These are phyloP conservation scores for Daphne laureola DNA, from an alignment of 441 rosid species.

Conservation along the genomic window DNA sequence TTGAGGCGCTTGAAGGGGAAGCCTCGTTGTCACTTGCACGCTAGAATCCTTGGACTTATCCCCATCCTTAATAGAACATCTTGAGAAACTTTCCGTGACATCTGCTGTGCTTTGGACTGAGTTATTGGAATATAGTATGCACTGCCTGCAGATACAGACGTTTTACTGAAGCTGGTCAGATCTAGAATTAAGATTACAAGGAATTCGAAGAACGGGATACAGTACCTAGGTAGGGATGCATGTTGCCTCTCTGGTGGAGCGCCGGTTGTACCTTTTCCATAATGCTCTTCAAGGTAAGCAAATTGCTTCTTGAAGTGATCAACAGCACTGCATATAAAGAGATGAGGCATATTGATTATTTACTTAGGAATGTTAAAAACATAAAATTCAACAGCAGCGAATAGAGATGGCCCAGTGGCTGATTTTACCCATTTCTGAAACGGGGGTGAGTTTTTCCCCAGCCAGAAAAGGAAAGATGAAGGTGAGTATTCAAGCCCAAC, in stretches of 20 bases:
- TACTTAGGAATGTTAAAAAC: too few species aligned
- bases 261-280: constrained; percentile 62
- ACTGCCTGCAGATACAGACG: constrained; percentile 40
- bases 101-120: constrained; percentile 43
- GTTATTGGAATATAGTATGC: constrained; percentile 68
- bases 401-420: too few species aligned
- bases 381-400: too few species aligned
- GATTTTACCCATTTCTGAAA: too few species aligned
- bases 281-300: constrained; percentile 84
- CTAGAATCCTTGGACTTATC: constrained; percentile 53
- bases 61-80: constrained; percentile 60
- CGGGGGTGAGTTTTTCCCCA: too few species aligned
- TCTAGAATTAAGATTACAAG: background rate
- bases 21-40: constrained; percentile 53
- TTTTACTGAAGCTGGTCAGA: background rate
- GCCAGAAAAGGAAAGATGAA: too few species aligned
- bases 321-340: constrained; percentile 59
- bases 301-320: constrained; percentile 91
- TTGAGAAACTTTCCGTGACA: constrained; percentile 58
- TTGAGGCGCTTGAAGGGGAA: constrained; percentile 72
- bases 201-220: background rate
- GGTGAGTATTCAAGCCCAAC: too few species aligned
- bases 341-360: background rate
- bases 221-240: constrained; percentile 78
- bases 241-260: constrained; percentile 79